Evolutionary conservation across 2,329 filamentous ascomycete genomes (phyloP), one percentile per base, ranked within the genome.

Genomic region (Stromatinia cepivora): DNA sequence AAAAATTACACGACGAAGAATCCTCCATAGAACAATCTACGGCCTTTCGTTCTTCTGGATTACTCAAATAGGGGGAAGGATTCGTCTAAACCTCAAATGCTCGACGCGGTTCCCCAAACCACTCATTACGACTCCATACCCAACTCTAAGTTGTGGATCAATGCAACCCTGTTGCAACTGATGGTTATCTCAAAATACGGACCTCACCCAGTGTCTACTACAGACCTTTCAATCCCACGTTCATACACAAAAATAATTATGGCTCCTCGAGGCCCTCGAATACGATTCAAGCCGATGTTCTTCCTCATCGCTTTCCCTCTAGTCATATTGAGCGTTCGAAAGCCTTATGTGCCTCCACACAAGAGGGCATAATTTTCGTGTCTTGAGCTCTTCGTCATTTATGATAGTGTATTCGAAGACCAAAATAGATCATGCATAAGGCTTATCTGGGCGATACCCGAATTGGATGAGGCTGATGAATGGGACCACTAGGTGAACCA

Each of bases 381-480:
- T 20, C 13, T 22, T 8, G 31, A 56, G 28, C 45, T 46, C 17
- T 39, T 39, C 22, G 34, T 61, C 11, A n/a, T 13, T 28, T 6
- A 31, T 34, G 20, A 22, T 34, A 17, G 11, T 2, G 22, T 57
- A 48, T 48, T 34, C 6, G 20, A 31, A n/a, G 45, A 61, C 22
- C 28, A 50, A 48, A 62, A 62, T 50, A 36, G 59, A 36, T 62
- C 7, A 22, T 7, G 31, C 11, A 9, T 48, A 48, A 62, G 42
- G 28, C 42, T 46, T 20, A 62, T 28, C 28, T 8, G 28, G 42
- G 28, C 20, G 28, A 34, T 36, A 34, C n/a, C 20, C n/a, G 20
- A 20, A 62, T 46, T 11, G 31, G 59, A 10, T 62, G 59, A 62
- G 59, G 59, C 45, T 62, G 28, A 62, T 62, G 42, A 28, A 62